Conservation (phyloP, 2,329 filamentous ascomycete genomes). For the Sclerotinia trifoliorum region DNA sequence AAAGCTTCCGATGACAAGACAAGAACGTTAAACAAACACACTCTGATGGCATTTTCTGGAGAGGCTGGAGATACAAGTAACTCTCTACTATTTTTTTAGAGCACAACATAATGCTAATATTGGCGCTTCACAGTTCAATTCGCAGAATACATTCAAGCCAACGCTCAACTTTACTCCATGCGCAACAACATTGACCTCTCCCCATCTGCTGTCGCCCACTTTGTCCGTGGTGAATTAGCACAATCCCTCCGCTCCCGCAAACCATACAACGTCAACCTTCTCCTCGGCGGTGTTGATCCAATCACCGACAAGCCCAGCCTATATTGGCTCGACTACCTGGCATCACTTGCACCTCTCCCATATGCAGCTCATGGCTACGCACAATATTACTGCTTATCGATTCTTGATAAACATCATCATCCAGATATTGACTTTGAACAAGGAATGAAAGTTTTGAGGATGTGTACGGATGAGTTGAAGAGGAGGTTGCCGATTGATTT, state of each 20-base stretch:
- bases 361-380: constrained; percentile 98
- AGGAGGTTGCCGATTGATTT: constrained; percentile 96
- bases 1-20: constrained; percentile 98
- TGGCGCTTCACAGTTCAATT: constrained; percentile 73
- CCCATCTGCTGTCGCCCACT: constrained; percentile 84
- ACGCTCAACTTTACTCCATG: constrained; percentile 97
- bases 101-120: constrained; percentile 21
- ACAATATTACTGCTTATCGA: constrained; percentile 97
- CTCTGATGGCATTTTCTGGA: constrained; percentile 90
- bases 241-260: constrained; percentile 85
- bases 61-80: constrained; percentile 93
- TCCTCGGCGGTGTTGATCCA: constrained; percentile 89
- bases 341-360: constrained; percentile 79
- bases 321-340: constrained; percentile 98
- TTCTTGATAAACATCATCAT: constrained; percentile 97
- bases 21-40: constrained; percentile 85
- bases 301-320: constrained; percentile 87
- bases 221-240: constrained; percentile 91
- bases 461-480: constrained; percentile 98
- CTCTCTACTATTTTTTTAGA: constrained; percentile 25
- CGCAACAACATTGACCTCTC: constrained; percentile 92
- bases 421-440: constrained; percentile 87
- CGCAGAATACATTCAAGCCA: constrained; percentile 98
- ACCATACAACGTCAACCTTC: constrained; percentile 94
- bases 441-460: constrained; percentile 85